phyloP scores from a whole-genome alignment of 2,329 filamentous ascomycete species.

The Neophaeococcomyces mojaviensis region DNA sequence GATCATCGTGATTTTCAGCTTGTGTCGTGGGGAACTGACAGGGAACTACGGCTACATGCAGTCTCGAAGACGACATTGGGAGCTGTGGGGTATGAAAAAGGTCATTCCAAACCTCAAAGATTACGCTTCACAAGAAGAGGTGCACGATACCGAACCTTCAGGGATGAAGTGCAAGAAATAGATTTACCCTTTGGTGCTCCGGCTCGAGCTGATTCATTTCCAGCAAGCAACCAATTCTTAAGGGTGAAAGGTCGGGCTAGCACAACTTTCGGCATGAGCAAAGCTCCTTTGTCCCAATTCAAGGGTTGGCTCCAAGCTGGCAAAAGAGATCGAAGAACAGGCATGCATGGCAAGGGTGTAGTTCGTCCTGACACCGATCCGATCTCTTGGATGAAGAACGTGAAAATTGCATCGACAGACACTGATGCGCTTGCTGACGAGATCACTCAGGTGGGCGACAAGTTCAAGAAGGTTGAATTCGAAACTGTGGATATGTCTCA shows the following conservation, averaged over 20 bases:
- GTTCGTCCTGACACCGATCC: constrained; percentile 47
- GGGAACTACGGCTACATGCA: constrained; percentile 69
- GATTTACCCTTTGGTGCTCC: constrained; percentile 27
- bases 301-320: constrained; percentile 38
- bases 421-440: constrained; percentile 47
- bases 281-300: constrained; percentile 43
- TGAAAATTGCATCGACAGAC: constrained; percentile 51
- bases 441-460: constrained; percentile 53
- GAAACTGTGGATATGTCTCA: constrained; percentile 51
- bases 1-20: constrained; percentile 87
- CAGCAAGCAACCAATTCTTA: constrained; percentile 6
- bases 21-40: constrained; percentile 86
- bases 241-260: constrained; percentile 23
- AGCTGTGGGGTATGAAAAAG: constrained; percentile 66
- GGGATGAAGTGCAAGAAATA: constrained; percentile 57
- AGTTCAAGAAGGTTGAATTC: constrained; percentile 54
- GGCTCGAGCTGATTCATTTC: constrained; percentile 21
- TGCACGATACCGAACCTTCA: constrained; percentile 77
- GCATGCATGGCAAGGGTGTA: constrained; percentile 42
- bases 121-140: constrained; percentile 73
- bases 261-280: constrained; percentile 39
- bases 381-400: constrained; percentile 59
- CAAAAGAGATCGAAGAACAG: constrained; percentile 41
- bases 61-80: constrained; percentile 58
- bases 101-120: constrained; percentile 55